Evolutionary conservation across 2,329 filamentous ascomycete genomes (phyloP).

Genomic region (Xylaria sp.): DNA sequence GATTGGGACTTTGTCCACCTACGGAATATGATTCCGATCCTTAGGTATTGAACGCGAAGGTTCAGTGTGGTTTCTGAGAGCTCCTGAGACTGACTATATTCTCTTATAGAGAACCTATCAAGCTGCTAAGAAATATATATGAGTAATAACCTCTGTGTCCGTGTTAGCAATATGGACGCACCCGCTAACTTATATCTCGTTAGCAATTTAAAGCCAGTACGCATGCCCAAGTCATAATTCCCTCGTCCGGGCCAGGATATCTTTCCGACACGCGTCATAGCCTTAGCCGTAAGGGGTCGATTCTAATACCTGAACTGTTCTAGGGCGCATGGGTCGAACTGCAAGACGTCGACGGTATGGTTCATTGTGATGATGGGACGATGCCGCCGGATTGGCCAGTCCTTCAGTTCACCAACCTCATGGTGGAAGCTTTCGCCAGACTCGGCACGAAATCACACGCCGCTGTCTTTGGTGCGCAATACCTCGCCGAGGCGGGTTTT

Average conservation of each 20-base stretch:
- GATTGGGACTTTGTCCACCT: conserved; percentile 59
- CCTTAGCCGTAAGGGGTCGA: not conserved
- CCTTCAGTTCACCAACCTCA: conserved; percentile 43
- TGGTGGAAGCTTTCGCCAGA: conserved; percentile 46
- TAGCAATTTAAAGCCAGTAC: conserved; percentile 45
- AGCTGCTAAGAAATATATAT: conserved; percentile 30
- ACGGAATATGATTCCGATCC: conserved; percentile 51
- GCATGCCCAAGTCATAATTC: not conserved
- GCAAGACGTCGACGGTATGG: conserved; percentile 51
- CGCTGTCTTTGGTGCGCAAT: conserved; percentile 45
- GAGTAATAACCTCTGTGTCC: conserved; percentile 20
- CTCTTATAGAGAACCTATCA: conserved; percentile 22
- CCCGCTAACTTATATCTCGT: not conserved
- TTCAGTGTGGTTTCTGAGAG: not conserved
- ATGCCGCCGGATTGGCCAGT: conserved; percentile 42
- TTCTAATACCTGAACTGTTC: not conserved
- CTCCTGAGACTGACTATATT: conserved; percentile 1
- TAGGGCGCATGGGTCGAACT: conserved; percentile 53
- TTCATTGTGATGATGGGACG: conserved; percentile 46
- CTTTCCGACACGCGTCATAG: too few species aligned
- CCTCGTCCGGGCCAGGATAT: not conserved
- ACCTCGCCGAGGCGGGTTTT: conserved; percentile 38
- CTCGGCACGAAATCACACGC: conserved; percentile 47
- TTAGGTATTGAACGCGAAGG: conserved; percentile 16
- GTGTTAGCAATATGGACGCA: not conserved